Conservation (phyloP, 23 red algal genomes). For the Gracilaria vermiculophylla region DNA sequence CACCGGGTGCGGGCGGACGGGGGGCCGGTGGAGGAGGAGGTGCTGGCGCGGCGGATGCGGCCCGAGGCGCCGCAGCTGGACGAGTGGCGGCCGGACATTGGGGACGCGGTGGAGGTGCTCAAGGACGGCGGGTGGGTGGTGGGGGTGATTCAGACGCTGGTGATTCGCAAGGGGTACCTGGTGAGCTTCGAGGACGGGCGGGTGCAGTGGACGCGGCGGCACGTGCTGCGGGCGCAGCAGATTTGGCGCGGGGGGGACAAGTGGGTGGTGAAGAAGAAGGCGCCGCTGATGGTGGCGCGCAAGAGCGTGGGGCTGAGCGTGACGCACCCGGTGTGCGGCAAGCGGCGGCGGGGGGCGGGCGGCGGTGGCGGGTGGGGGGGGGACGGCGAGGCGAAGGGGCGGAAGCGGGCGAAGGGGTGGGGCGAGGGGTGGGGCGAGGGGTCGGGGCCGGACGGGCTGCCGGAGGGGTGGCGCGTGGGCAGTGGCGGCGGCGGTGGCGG, state of each 20-base stretch:
- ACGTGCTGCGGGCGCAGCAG: conserved; percentile 64
- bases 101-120: conserved; percentile 78
- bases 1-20: conserved; percentile 9
- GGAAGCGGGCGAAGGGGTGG: background rate
- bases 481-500: background rate
- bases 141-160: conserved; percentile 59
- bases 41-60: conserved; percentile 28
- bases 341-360: background rate
- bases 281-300: conserved; percentile 37
- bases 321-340: conserved; percentile 57
- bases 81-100: conserved; percentile 74
- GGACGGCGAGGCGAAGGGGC: background rate
- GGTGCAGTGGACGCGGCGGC: conserved; percentile 61
- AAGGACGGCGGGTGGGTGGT: conserved; percentile 57
- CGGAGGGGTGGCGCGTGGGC: conserved; percentile 56
- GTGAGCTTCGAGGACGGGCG: conserved; percentile 53
- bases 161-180: conserved; percentile 74
- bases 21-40: conserved; percentile 4
- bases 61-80: conserved; percentile 18
- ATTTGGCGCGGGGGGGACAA: conserved; percentile 71
- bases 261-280: conserved; percentile 79
- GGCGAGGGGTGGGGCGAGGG: background rate
- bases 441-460: conserved; percentile 60
- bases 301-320: conserved; percentile 68
- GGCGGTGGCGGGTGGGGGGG: background rate